A percentile compares a stretch with the other conserved stretches of the same genome.
Evolutionary conservation across 257 asterid species (phyloP).

Genomic region (Nicotiana tomentosiformis): DNA sequence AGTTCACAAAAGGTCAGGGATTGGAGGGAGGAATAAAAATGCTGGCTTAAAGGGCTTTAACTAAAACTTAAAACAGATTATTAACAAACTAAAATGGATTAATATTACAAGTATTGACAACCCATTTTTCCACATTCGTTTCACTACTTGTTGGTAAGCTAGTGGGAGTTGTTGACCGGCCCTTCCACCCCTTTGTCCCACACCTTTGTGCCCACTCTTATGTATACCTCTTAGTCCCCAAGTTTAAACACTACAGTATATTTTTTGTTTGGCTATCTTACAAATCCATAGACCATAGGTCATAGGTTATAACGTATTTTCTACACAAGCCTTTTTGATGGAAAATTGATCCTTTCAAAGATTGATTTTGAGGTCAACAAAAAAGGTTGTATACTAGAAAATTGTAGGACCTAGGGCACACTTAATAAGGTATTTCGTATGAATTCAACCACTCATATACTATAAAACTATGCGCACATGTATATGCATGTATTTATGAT

Average conservation of each 20-base stretch:
- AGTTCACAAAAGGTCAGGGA: background rate
- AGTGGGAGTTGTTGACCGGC: slow-evolving; percentile 77
- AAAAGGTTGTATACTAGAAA: slow-evolving; percentile 41
- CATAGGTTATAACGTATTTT: background rate
- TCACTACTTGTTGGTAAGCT: slow-evolving; percentile 38
- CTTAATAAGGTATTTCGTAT: slow-evolving; percentile 8
- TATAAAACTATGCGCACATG: slow-evolving; percentile 1
- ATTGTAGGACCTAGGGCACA: slow-evolving; percentile 16
- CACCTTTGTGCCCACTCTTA: slow-evolving; percentile 23
- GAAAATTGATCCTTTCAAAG: background rate
- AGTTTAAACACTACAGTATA: background rate
- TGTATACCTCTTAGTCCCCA: background rate
- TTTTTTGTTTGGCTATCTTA: background rate
- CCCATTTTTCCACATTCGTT: slow-evolving; percentile 34
- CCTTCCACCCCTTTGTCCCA: slow-evolving; percentile 27
- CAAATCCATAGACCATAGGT: background rate
- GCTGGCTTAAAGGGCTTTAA: background rate
- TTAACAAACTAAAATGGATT: background rate
- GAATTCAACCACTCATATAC: background rate
- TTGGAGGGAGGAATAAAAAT: background rate
- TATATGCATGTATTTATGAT: background rate
- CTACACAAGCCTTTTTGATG: background rate
- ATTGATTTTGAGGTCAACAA: slow-evolving; percentile 48
- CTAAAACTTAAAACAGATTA: background rate
- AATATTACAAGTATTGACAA: slow-evolving; percentile 24